Evolutionary conservation across 352 stramenopile genomes (phyloP).

Genomic region (Lagenidium sp.): DNA sequence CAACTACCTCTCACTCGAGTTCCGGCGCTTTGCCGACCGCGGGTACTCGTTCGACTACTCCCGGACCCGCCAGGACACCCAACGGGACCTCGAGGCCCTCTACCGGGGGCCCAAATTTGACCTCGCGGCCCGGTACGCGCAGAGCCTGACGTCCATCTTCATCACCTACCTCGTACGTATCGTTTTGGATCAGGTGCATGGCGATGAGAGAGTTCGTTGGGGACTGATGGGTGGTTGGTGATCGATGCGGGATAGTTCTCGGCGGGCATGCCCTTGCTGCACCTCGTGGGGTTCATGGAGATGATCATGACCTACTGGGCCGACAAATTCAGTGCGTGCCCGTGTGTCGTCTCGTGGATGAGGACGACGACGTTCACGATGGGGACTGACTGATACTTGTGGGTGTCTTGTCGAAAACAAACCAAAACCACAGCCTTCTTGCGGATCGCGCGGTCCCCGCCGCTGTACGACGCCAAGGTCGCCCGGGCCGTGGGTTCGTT

Average conservation of each 20-base stretch:
- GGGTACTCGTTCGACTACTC: conserved; percentile 58
- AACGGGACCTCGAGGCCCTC: conserved; percentile 70
- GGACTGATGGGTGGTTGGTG: too few species aligned
- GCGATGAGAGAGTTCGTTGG: too few species aligned
- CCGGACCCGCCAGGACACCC: conserved; percentile 61
- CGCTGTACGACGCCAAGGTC: conserved; percentile 65
- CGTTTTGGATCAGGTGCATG: background rate
- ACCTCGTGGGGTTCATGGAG: conserved; percentile 57
- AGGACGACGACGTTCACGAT: too few species aligned
- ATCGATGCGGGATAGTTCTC: conserved; percentile 36
- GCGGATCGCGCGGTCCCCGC: conserved; percentile 55
- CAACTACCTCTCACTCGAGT: conserved; percentile 44
- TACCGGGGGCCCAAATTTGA: conserved; percentile 77
- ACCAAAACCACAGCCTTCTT: conserved; percentile 61
- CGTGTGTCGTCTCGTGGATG: too few species aligned
- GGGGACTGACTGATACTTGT: background rate
- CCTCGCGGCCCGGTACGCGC: conserved; percentile 54
- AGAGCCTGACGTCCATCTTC: conserved; percentile 76
- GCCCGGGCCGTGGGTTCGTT: conserved; percentile 40
- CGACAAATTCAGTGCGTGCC: conserved; percentile 76
- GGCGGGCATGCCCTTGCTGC: conserved; percentile 68
- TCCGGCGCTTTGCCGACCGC: conserved; percentile 46
- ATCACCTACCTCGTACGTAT: conserved; percentile 61
- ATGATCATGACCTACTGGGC: conserved; percentile 81
- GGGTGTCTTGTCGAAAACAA: too few species aligned